Percentiles rank a stretch among this genome's conserved stretches.
Evolutionary conservation across 768 basidiomycete species (phyloP).

Genomic region (Mycena maculata): DNA sequence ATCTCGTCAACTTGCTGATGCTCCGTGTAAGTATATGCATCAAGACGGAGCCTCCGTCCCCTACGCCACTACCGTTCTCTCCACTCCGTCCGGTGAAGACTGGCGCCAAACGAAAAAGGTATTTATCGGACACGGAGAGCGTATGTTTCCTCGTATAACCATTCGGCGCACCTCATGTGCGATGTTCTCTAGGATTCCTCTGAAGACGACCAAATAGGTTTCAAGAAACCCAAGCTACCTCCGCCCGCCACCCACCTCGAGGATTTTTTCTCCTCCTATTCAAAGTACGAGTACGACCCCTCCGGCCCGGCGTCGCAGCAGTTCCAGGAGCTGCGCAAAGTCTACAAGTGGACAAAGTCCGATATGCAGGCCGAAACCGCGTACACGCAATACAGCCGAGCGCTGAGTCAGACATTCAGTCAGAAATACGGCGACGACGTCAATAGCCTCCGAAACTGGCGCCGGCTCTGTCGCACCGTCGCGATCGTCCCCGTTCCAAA

Average conservation of each 20-base stretch:
- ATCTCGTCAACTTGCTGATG: background rate
- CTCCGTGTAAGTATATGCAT: background rate
- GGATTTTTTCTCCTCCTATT: constrained; percentile 23
- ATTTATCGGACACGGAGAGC: background rate
- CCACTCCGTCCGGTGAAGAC: background rate
- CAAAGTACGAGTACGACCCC: constrained; percentile 26
- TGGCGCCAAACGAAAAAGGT: too few relatives aligned
- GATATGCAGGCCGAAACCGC: too few relatives aligned
- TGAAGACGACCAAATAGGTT: background rate
- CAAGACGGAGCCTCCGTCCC: constrained; percentile 6
- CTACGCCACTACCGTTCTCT: background rate
- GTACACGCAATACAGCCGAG: background rate
- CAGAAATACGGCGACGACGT: constrained; percentile 22
- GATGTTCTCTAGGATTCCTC: background rate
- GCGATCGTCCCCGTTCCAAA: constrained; percentile 33
- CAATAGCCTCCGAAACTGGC: constrained; percentile 23
- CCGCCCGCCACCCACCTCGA: constrained; percentile 15
- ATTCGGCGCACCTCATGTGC: background rate
- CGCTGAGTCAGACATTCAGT: constrained; percentile 18
- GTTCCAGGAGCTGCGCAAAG: constrained; percentile 1
- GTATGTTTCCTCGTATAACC: background rate
- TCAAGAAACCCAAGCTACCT: constrained; percentile 9
- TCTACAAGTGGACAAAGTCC: background rate
- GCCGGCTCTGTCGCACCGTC: constrained; percentile 20
- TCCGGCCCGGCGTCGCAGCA: constrained; percentile 23